A percentile compares a stretch with the other conserved stretches of the same genome.
These are phyloP conservation scores for Gonapodya sp. DNA, from an alignment of 192 early-diverging fungal genomes.

Conservation along the genomic window DNA sequence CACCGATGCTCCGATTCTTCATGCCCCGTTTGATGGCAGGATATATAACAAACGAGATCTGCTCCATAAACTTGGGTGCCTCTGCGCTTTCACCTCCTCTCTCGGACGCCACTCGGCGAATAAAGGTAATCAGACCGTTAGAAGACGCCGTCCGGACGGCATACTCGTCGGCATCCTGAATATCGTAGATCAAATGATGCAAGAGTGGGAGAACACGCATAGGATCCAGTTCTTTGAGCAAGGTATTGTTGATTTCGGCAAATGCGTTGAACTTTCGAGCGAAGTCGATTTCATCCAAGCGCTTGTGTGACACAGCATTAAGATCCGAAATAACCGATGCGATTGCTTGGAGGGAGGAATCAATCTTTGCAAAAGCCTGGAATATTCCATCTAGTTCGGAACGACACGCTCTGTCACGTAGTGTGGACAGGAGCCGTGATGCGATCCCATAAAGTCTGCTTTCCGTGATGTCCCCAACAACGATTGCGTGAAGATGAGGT, in stretches of 20 bases:
- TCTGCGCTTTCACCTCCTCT: conserved; percentile 13
- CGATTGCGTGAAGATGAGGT: conserved; percentile 53
- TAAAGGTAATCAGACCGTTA: conserved; percentile 39
- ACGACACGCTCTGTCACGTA: conserved; percentile 57
- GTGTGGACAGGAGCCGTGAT: conserved; percentile 58
- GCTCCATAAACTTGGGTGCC: conserved; percentile 28
- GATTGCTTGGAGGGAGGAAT: conserved; percentile 35
- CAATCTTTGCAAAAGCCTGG: conserved; percentile 49
- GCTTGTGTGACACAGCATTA: conserved; percentile 62
- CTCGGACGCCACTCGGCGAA: conserved; percentile 49
- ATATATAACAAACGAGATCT: conserved; percentile 53
- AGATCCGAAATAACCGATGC: conserved; percentile 55
- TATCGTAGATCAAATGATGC: conserved; percentile 72
- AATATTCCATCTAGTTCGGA: conserved; percentile 52
- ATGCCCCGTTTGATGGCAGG: conserved; percentile 65
- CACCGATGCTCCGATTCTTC: conserved; percentile 31
- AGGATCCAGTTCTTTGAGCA: conserved; percentile 9
- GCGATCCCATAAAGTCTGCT: conserved; percentile 52
- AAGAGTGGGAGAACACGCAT: conserved; percentile 83
- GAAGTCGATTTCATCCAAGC: conserved; percentile 83
- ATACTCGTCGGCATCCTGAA: conserved; percentile 77
- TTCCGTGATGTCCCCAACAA: conserved; percentile 27
- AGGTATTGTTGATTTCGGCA: background rate
- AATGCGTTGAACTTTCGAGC: conserved; percentile 72
- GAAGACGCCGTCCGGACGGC: conserved; percentile 76